These are phyloP conservation scores for Blastobotrys mokoenaii DNA, from an alignment of 805 yeast species.

Conservation along the genomic window DNA sequence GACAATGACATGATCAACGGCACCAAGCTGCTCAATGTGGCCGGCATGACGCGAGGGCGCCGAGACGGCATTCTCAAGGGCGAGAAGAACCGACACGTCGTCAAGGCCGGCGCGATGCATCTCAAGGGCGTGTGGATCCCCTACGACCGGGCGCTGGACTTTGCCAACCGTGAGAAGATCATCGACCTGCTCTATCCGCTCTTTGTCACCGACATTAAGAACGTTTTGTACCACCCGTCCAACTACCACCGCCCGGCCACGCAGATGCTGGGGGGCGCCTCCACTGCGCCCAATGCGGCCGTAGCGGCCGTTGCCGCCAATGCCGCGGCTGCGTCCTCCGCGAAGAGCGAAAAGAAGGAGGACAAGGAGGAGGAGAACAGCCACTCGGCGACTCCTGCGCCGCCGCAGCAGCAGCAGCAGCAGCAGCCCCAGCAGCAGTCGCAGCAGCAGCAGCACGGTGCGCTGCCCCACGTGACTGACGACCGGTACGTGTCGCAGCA, in stretches of 20 bases:
- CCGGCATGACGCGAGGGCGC: slow-evolving; percentile 81
- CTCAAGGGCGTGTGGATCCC: slow-evolving; percentile 90
- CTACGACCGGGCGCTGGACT: slow-evolving; percentile 69
- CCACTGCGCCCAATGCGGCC: too few species aligned
- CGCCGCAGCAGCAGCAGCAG: too few species aligned
- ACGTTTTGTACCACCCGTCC: slow-evolving; percentile 27
- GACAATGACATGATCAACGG: slow-evolving; percentile 85
- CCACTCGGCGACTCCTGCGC: slow-evolving; percentile 56
- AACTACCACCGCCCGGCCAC: slow-evolving; percentile 32
- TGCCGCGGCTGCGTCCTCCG: slow-evolving; percentile 75
- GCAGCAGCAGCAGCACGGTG: too few species aligned
- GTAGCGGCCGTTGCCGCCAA: too few species aligned
- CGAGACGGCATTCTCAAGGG: slow-evolving; percentile 81
- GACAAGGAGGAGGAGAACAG: slow-evolving; percentile 74
- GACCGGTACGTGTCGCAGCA: too few species aligned
- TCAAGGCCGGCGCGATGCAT: slow-evolving; percentile 81
- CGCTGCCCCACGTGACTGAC: slow-evolving; percentile 21
- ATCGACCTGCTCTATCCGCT: slow-evolving; percentile 61
- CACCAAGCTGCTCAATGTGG: slow-evolving; percentile 72
- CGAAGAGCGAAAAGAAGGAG: slow-evolving; percentile 70
- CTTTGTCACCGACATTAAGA: slow-evolving; percentile 51
- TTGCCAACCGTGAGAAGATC: slow-evolving; percentile 73
- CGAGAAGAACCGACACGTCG: slow-evolving; percentile 71
- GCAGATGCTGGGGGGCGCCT: too few species aligned
- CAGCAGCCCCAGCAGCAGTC: too few species aligned